phyloP scores from a whole-genome alignment of 768 basidiomycete genomes.

The Rhodotorula kratochvilovae region DNA sequence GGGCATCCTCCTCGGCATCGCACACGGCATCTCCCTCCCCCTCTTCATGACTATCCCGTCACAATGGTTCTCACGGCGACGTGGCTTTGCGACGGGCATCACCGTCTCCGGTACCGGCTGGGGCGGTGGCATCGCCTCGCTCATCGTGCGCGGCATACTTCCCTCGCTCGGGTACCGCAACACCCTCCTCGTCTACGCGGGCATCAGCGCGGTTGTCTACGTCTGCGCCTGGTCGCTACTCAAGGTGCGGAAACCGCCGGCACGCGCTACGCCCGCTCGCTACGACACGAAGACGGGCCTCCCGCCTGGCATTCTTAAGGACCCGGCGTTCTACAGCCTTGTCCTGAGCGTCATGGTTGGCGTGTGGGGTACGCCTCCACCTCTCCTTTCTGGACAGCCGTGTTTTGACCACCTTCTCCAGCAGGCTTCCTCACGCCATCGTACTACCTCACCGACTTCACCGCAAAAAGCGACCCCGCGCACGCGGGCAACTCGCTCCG shows the following conservation, averaged over 20 bases:
- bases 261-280: slow-evolving; percentile 2
- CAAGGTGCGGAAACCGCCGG: slow-evolving; percentile 11
- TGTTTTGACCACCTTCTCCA: neutral
- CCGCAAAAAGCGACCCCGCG: neutral
- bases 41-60: slow-evolving; percentile 45
- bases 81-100: slow-evolving; percentile 44
- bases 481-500: slow-evolving; percentile 26
- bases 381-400: no score
- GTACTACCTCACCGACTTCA: slow-evolving; percentile 22
- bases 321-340: slow-evolving; percentile 20
- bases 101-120: slow-evolving; percentile 43
- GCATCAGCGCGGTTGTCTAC: slow-evolving; percentile 17
- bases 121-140: slow-evolving; percentile 40
- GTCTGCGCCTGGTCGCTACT: slow-evolving; percentile 18
- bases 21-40: slow-evolving; percentile 20
- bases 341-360: slow-evolving; percentile 30
- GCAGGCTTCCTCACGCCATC: slow-evolving; percentile 11
- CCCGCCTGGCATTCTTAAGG: slow-evolving; percentile 26
- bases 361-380: slow-evolving; percentile 16
- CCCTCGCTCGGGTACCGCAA: slow-evolving; percentile 41
- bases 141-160: slow-evolving; percentile 41
- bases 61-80: slow-evolving; percentile 44
- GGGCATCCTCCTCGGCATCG: slow-evolving; percentile 18
- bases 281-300: slow-evolving; percentile 28
- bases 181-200: slow-evolving; percentile 39